Base-by-base conservation (phyloP, 495 filamentous ascomycete species). In the Podospora didyma region DNA sequence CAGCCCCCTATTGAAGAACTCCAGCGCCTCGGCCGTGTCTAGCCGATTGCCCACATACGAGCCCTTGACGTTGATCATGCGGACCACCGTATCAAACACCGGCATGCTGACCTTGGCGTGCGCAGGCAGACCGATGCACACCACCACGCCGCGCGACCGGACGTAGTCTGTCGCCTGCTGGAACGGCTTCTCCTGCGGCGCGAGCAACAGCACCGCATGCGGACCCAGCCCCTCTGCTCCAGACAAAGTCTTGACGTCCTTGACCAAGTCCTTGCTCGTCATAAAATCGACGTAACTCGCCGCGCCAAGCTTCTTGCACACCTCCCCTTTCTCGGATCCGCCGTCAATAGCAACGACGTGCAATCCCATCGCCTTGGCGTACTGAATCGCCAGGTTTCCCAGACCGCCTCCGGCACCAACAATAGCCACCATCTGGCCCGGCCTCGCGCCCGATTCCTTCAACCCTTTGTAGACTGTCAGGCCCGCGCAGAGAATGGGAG, bases 391-490 rank as follows among this genome's bases (percentile, higher is more conserved):
- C 57, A 96, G 76, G 58, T 82, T 85, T 17, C 92, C 92, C 24
- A 96, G 78, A 17, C 92, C 92, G 66, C 92, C 92, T 21, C 91
- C 92, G 14, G 91, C 92, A 57, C 92, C 92, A 49, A 94, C 90
- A 59, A 96, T 87, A 58, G 89, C 90, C 11, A 96, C 85, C 20
- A 79, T 86, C 70, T 95, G 82, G 34, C 92, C 92, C 0, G 90
- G 83, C 2, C 81, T 73, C 0, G 77, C 85, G 11, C 83, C 83
- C 2, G 88, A 89, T 69, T 94, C 89, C 75, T 96, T 96, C 50
- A 96, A 68, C 12, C 89, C 92, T 74, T 95, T 96, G 79, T 96
- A 96, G 60, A 94, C 91, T 20, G 92, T 96, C 66, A 96, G 85
- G 69, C 91, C 91, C 51, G 89, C 91, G 67, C 89, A 94, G 11